These are phyloP conservation scores for Lathyrus sativus DNA, from an alignment of 306 rosid genomes.

Conservation along the genomic window DNA sequence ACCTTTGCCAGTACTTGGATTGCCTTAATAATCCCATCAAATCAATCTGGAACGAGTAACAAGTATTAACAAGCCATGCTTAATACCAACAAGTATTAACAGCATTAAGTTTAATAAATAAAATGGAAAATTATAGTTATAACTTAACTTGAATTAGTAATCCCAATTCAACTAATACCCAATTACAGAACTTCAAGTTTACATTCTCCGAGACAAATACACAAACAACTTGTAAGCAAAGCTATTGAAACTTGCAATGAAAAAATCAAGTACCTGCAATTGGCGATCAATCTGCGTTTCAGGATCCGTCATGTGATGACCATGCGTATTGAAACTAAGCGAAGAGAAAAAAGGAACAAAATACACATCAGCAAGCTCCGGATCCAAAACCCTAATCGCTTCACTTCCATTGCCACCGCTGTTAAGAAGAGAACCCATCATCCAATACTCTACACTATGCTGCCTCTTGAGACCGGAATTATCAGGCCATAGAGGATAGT, in stretches of 20 bases:
- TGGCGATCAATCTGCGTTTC: conserved; percentile 65
- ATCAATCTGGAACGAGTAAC: conserved; percentile 70
- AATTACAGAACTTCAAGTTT: not conserved
- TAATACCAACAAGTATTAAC: conserved; percentile 18
- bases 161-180: not conserved
- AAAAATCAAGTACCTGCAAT: conserved; percentile 58
- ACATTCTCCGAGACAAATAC: conserved; percentile 4
- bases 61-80: conserved; percentile 35
- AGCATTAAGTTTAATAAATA: not conserved
- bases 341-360: conserved; percentile 85
- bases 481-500: conserved; percentile 65
- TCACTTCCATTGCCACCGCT: conserved; percentile 42
- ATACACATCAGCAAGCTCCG: conserved; percentile 73
- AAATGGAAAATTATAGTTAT: not conserved
- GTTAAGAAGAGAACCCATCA: conserved; percentile 73
- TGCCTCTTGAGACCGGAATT: conserved; percentile 67
- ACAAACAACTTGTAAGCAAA: conserved; percentile 10
- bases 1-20: conserved; percentile 82
- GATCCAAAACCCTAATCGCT: conserved; percentile 66
- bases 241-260: not conserved
- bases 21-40: conserved; percentile 54
- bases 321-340: conserved; percentile 70
- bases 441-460: conserved; percentile 93
- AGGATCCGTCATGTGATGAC: conserved; percentile 67
- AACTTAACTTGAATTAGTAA: not conserved